Evolutionary conservation across 129 eudicot species (phyloP).

Genomic region (Solidago caesia): DNA sequence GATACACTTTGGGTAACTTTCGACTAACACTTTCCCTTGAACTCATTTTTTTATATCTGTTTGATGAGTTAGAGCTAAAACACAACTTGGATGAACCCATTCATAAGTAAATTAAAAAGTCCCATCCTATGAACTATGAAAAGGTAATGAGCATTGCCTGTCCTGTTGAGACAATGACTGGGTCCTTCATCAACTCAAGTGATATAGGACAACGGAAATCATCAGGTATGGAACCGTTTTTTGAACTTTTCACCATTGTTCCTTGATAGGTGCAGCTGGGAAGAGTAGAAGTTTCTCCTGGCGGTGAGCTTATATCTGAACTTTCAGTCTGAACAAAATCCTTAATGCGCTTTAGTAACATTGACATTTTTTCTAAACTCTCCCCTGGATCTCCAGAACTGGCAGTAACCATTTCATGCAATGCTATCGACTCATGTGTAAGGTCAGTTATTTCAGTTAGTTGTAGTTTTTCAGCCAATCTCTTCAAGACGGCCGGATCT

Average conservation of each 20-base stretch:
- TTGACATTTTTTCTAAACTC: slow-evolving; percentile 83
- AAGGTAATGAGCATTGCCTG: slow-evolving; percentile 50
- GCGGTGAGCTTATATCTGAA: slow-evolving; percentile 49
- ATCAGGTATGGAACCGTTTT: slow-evolving; percentile 64
- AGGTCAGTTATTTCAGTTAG: slow-evolving; percentile 69
- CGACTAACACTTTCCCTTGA: neutral
- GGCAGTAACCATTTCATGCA: slow-evolving; percentile 82
- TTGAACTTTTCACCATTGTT: slow-evolving; percentile 40
- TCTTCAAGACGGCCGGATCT: slow-evolving; percentile 60
- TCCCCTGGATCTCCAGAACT: slow-evolving; percentile 78
- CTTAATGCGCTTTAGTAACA: slow-evolving; percentile 70
- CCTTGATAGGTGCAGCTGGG: slow-evolving; percentile 53
- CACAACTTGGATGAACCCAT: neutral
- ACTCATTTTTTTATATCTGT: neutral
- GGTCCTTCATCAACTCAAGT: slow-evolving; percentile 92
- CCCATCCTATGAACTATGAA: neutral
- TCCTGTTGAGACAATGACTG: slow-evolving; percentile 96
- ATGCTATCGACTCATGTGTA: slow-evolving; percentile 82
- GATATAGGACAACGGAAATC: slow-evolving; percentile 98
- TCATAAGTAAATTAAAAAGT: neutral
- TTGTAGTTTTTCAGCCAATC: slow-evolving; percentile 76
- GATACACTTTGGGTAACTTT: neutral
- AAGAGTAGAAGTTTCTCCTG: slow-evolving; percentile 44
- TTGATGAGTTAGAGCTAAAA: neutral
- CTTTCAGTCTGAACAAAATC: slow-evolving; percentile 76